phyloP scores from a whole-genome alignment of 2,329 filamentous ascomycete genomes.

The Thelonectria olida region DNA sequence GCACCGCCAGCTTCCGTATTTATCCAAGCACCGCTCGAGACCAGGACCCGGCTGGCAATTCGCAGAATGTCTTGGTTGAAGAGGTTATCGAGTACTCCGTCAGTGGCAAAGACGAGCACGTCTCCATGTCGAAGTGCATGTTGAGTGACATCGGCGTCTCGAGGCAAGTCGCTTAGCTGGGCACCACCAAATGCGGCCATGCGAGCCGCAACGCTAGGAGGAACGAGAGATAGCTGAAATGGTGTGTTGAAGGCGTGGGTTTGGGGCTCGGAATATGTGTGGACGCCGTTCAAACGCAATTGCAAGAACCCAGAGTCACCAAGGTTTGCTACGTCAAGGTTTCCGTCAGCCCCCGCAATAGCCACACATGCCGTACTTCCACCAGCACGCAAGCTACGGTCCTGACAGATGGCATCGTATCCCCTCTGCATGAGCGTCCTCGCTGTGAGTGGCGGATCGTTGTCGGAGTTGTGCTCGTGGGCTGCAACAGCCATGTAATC shows the following conservation, averaged over 20 bases:
- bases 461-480: conserved; percentile 60
- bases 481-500: conserved; percentile 88
- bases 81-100: conserved; percentile 96
- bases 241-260: conserved; percentile 98
- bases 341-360: conserved; percentile 76
- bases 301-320: conserved; percentile 95
- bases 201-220: conserved; percentile 79
- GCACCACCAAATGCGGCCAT: conserved; percentile 85
- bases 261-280: conserved; percentile 84
- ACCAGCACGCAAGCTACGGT: conserved; percentile 78
- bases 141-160: conserved; percentile 82
- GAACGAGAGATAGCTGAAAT: conserved; percentile 91
- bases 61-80: conserved; percentile 89
- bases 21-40: conserved; percentile 77
- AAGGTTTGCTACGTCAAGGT: conserved; percentile 88
- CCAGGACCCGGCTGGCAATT: conserved; percentile 82
- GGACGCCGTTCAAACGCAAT: conserved; percentile 84
- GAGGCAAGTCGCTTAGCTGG: conserved; percentile 83
- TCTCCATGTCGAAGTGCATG: conserved; percentile 88
- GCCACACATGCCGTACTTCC: conserved; percentile 94
- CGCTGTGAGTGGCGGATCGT: conserved; percentile 61
- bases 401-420: conserved; percentile 82
- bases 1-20: conserved; percentile 68
- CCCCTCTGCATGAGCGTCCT: conserved; percentile 81
- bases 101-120: conserved; percentile 91